These are phyloP conservation scores for Colletotrichum salicis DNA, from an alignment of 2,329 filamentous ascomycete species.

Conservation along the genomic window DNA sequence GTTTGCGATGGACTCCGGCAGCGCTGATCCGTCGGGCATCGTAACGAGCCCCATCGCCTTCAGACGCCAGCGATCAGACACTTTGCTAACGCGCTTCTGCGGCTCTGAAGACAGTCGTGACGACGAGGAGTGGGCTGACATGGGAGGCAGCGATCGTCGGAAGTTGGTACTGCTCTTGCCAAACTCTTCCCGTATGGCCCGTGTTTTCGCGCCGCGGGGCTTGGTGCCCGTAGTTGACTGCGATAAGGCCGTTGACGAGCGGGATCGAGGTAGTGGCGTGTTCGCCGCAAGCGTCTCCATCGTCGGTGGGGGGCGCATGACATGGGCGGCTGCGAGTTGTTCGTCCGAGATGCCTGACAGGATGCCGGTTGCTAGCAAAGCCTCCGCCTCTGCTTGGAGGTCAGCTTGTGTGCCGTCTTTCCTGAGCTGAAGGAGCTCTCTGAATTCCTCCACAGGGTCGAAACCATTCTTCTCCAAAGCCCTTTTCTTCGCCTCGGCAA, in stretches of 20 bases:
- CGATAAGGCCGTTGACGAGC: slow-evolving; percentile 28
- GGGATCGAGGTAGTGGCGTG: slow-evolving; percentile 19
- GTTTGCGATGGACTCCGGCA: slow-evolving; percentile 62
- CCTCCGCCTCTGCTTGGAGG: slow-evolving; percentile 46
- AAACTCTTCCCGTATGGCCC: slow-evolving; percentile 49
- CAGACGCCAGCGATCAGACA: slow-evolving; percentile 57
- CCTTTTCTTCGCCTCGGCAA: slow-evolving; percentile 24
- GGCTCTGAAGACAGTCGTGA: slow-evolving; percentile 22
- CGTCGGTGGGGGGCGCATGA: slow-evolving; percentile 44
- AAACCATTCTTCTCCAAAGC: slow-evolving; percentile 31
- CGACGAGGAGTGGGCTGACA: slow-evolving; percentile 38
- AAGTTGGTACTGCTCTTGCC: slow-evolving; percentile 45
- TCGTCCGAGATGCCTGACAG: slow-evolving; percentile 54
- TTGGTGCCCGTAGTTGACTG: slow-evolving; percentile 20
- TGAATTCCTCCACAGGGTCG: slow-evolving; percentile 49
- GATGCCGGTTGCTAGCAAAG: slow-evolving; percentile 54
- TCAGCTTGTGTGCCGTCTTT: slow-evolving; percentile 43
- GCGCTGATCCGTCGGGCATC: slow-evolving; percentile 63
- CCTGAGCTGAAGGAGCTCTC: slow-evolving; percentile 46
- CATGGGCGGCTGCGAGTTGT: slow-evolving; percentile 46
- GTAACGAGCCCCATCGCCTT: slow-evolving; percentile 63
- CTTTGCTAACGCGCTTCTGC: slow-evolving; percentile 46
- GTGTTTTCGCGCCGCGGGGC: slow-evolving; percentile 47
- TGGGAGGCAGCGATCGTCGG: slow-evolving; percentile 52
- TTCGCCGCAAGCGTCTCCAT: slow-evolving; percentile 1